Percentiles rank a stretch among this genome's conserved stretches.
Evolutionary conservation across 345 rosid species (phyloP).

Genomic region (Erucastrum elatum): DNA sequence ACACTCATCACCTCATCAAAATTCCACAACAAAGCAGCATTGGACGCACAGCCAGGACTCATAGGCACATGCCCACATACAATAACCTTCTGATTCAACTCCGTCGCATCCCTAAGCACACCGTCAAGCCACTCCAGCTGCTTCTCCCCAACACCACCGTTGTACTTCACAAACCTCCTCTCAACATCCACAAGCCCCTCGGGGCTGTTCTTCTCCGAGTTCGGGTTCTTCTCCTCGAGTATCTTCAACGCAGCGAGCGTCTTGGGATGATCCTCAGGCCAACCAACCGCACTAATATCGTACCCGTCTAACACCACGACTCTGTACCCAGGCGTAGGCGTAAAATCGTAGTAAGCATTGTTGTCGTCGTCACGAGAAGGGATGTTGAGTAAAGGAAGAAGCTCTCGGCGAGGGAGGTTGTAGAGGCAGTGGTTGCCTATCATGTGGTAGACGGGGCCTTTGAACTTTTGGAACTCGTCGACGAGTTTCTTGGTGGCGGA

Average conservation of each 20-base stretch:
- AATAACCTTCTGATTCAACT: slow-evolving; percentile 63
- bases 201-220: slow-evolving; percentile 81
- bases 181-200: slow-evolving; percentile 61
- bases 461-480: slow-evolving; percentile 59
- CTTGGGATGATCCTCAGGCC: slow-evolving; percentile 77
- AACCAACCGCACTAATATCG: slow-evolving; percentile 85
- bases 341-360: slow-evolving; percentile 80
- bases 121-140: slow-evolving; percentile 76
- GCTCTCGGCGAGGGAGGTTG: slow-evolving; percentile 75
- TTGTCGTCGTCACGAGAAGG: slow-evolving; percentile 46
- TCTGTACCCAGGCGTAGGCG: slow-evolving; percentile 68
- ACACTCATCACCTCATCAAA: slow-evolving; percentile 74
- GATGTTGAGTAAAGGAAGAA: slow-evolving; percentile 76
- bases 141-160: slow-evolving; percentile 83
- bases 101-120: slow-evolving; percentile 67
- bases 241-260: slow-evolving; percentile 63
- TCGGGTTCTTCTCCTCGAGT: slow-evolving; percentile 71
- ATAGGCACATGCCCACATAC: slow-evolving; percentile 89
- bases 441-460: slow-evolving; percentile 77
- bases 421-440: slow-evolving; percentile 97
- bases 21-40: slow-evolving; percentile 81
- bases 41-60: slow-evolving; percentile 54
- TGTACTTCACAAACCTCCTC: slow-evolving; percentile 85
- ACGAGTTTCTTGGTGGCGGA: slow-evolving; percentile 53
- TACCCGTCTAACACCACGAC: slow-evolving; percentile 80